Evolutionary conservation across 345 rosid genomes (phyloP), one percentile per base, ranked within the genome.

Genomic region (Viola odorata): DNA sequence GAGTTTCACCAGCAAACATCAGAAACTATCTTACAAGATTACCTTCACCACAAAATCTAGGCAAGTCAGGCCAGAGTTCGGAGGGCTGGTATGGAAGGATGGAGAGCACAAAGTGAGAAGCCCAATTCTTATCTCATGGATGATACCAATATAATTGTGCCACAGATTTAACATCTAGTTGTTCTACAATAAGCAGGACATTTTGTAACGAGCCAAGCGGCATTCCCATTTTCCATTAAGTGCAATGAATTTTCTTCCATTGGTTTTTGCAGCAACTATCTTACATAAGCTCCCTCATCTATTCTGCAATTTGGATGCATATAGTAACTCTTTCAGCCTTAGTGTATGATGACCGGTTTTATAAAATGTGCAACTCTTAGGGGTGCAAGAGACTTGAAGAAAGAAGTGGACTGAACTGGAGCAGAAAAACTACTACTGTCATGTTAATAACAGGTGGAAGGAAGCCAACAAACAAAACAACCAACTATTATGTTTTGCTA

Each of bases 51-150:
- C 86, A 17, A 79, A 53, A 57, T 65, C 78, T 32, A 52, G 82
- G 63, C 82, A 77, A 72, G 53, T 75, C 36, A 69, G 60, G 62
- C 98, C 96, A 0, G 91, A 89, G 78, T 87, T 87, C 54, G 98
- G 98, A 58, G 87, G 84, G 13, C 72, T 92, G 64, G 64, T 75
- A 6, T 92, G 98, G 98, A 84, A 80, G 73, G 89, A 91, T 68
- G 73, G 86, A 38, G 66, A 77, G n/a, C 96, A 84, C 73, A 84
- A 73, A 77, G 98, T 92, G 45, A 77, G 96, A 62, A 92, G 98
- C 63, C 92, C 98, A 11, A 66, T 92, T 49, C 77, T 68, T 23
- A 17, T 92, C 67, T 86, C 87, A 6, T 85, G 91, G 91, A 63
- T 86, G 56, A 47, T 78, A 3, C 84, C 90, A 15, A 32, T 74